phyloP scores from a whole-genome alignment of 306 rosid genomes.

The Dicorynia guianensis region DNA sequence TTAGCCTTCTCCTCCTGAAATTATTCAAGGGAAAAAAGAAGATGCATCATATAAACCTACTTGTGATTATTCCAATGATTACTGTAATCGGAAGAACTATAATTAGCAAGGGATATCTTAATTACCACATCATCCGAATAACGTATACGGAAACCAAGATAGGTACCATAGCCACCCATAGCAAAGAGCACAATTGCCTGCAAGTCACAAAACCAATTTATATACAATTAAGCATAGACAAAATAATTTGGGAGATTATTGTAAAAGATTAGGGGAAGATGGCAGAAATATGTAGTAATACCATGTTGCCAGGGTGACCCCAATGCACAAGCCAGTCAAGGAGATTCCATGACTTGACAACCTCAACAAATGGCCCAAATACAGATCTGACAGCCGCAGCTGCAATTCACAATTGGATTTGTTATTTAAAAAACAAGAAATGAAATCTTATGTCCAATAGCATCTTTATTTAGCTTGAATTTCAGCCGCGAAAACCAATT shows the following conservation, averaged over 20 bases:
- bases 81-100: neutral
- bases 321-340: slow-evolving; percentile 65
- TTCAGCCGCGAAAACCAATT: neutral
- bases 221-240: neutral
- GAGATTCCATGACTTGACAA: slow-evolving; percentile 68
- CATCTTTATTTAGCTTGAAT: neutral
- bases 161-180: slow-evolving; percentile 96
- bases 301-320: slow-evolving; percentile 68
- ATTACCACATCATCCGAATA: slow-evolving; percentile 73
- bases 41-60: neutral
- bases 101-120: neutral
- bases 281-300: slow-evolving; percentile 17
- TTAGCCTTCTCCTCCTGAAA: slow-evolving; percentile 83
- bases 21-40: neutral
- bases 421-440: neutral
- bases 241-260: neutral
- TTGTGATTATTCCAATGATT: neutral
- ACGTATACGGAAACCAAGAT: slow-evolving; percentile 80
- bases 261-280: neutral
- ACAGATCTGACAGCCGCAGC: slow-evolving; percentile 64
- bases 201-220: slow-evolving; percentile 4
- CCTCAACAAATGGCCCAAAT: slow-evolving; percentile 80
- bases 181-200: slow-evolving; percentile 97
- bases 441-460: too few relatives aligned
- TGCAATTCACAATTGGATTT: slow-evolving; percentile 38